Percentiles rank a stretch among this genome's conserved stretches.
Conservation (phyloP, 2,329 filamentous ascomycete species). For the Lasiodiplodia sp. region DNA sequence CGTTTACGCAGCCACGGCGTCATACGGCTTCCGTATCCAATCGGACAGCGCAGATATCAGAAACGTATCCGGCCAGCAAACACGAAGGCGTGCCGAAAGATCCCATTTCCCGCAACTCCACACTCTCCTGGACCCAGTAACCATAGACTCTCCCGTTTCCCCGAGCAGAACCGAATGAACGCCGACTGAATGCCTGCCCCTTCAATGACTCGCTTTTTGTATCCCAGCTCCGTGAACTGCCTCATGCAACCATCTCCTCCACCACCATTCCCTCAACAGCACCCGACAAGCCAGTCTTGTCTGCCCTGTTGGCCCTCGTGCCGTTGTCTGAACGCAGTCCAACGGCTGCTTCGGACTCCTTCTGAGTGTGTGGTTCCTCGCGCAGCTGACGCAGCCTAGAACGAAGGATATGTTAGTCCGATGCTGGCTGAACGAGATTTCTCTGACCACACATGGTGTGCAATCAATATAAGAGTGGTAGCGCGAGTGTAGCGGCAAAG, state of each 20-base stretch:
- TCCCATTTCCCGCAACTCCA: slow-evolving; percentile 23
- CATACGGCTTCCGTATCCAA: slow-evolving; percentile 5
- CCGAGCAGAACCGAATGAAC: slow-evolving; percentile 28
- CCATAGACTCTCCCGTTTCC: slow-evolving; percentile 9
- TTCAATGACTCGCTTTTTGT: slow-evolving; percentile 16
- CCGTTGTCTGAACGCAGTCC: slow-evolving; percentile 77
- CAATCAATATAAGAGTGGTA: neutral
- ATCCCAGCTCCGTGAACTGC: neutral
- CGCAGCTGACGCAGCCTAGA: slow-evolving; percentile 78
- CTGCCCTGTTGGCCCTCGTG: slow-evolving; percentile 41
- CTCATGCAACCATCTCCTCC: slow-evolving; percentile 23
- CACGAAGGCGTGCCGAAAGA: slow-evolving; percentile 8
- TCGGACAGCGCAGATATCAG: slow-evolving; percentile 1
- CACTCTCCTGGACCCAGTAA: neutral
- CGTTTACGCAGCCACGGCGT: slow-evolving; percentile 12
- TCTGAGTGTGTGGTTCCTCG: slow-evolving; percentile 86
- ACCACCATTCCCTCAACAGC: slow-evolving; percentile 26
- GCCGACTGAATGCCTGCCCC: slow-evolving; percentile 20
- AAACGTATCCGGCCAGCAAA: neutral
- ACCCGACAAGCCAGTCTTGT: slow-evolving; percentile 24
- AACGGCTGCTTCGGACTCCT: slow-evolving; percentile 81
- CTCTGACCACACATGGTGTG: neutral
- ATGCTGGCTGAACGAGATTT: neutral
- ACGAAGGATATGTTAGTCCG: slow-evolving; percentile 9
- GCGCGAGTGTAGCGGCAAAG: neutral